These are phyloP conservation scores for Coprinopsis strossmayeri DNA, from an alignment of 768 basidiomycete species.

Conservation along the genomic window DNA sequence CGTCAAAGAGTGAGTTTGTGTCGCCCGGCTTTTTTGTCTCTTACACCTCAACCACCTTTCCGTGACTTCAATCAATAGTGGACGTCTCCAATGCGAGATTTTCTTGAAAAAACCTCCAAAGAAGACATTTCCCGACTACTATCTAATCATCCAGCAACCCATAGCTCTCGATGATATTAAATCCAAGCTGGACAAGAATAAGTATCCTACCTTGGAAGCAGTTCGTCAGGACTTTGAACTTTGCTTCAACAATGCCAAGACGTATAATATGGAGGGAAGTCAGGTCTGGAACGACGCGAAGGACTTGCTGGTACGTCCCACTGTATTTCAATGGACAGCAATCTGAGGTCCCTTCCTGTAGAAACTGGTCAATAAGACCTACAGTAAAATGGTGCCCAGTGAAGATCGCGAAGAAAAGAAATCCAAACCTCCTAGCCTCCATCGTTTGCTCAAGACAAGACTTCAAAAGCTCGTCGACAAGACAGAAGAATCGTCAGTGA, in stretches of 20 bases:
- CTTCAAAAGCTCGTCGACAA: constrained; percentile 71
- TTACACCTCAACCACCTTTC: constrained; percentile 36
- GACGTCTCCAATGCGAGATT: constrained; percentile 52
- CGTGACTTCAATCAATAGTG: constrained; percentile 35
- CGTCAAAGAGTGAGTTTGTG: constrained; percentile 77
- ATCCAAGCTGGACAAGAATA: constrained; percentile 54
- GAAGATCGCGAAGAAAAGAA: constrained; percentile 32
- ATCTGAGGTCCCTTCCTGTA: constrained; percentile 16
- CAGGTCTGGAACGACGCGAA: constrained; percentile 80
- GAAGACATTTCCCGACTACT: constrained; percentile 83
- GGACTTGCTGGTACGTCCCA: constrained; percentile 57
- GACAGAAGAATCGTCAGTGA: constrained; percentile 59
- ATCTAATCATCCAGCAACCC: constrained; percentile 68
- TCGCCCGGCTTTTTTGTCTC: constrained; percentile 17
- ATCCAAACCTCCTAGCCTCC: constrained; percentile 58
- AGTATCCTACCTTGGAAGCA: constrained; percentile 57
- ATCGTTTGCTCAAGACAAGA: constrained; percentile 57
- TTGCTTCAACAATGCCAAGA: constrained; percentile 76
- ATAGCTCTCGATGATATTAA: constrained; percentile 90
- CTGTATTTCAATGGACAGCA: background rate
- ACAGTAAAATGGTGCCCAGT: constrained; percentile 37
- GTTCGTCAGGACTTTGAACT: constrained; percentile 70
- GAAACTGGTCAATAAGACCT: constrained; percentile 47
- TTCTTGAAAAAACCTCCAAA: constrained; percentile 69
- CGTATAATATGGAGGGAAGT: constrained; percentile 78